Evolutionary conservation across 2,329 filamentous ascomycete species (phyloP).

Genomic region (Calonectria hongkongensis): DNA sequence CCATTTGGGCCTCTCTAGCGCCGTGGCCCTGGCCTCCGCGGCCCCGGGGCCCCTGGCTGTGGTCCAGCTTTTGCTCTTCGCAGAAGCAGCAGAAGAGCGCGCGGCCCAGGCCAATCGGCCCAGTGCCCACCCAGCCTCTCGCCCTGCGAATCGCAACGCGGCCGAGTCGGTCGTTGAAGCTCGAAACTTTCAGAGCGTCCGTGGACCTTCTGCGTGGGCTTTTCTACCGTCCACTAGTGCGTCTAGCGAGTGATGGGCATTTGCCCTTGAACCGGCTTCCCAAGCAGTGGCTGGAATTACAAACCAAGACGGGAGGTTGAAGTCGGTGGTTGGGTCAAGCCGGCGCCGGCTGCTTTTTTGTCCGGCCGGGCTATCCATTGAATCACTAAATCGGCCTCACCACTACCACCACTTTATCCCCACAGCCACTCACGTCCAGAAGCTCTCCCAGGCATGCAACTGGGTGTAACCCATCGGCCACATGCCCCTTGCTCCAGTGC

Average conservation of each 20-base stretch:
- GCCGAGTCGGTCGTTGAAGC: conserved; percentile 3
- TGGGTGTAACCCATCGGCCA: neutral
- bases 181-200: conserved; percentile 10
- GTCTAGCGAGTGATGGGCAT: conserved; percentile 21
- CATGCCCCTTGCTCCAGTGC: neutral
- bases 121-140: conserved; percentile 20
- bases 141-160: conserved; percentile 22
- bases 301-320: neutral
- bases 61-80: conserved; percentile 33
- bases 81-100: conserved; percentile 9
- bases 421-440: conserved; percentile 21
- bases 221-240: conserved; percentile 20
- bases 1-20: conserved; percentile 46
- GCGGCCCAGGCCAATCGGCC: conserved; percentile 22
- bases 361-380: conserved; percentile 9
- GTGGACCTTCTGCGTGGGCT: conserved; percentile 24
- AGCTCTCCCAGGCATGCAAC: neutral
- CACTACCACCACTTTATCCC: neutral
- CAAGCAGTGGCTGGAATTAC: conserved; percentile 5
- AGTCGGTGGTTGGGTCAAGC: neutral
- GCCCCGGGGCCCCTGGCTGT: conserved; percentile 49
- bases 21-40: conserved; percentile 43
- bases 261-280: conserved; percentile 4
- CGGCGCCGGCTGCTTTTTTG: conserved; percentile 37
- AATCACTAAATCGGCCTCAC: neutral